Base-by-base conservation (phyloP, 768 basidiomycete species). In the Boletus eberwhitei region DNA sequence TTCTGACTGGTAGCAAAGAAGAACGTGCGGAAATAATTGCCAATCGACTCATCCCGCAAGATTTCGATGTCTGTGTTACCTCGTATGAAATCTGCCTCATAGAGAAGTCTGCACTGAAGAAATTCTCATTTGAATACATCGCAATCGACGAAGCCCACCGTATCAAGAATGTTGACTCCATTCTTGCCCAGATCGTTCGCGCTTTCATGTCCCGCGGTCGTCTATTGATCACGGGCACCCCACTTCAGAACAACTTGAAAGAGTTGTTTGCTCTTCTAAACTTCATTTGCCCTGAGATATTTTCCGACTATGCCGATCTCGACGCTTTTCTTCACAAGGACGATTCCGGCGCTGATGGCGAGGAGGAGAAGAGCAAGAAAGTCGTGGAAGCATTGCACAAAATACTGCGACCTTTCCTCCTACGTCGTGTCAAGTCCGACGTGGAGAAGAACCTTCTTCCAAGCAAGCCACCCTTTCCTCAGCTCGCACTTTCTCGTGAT, bases 71-170 rank as follows among this genome's bases (percentile, higher is more conserved):
- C 60, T 90, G 90, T 72, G 87, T 98, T 71, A 98, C 97, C 2
- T 90, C 92, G 1, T 99, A 99, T 73, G 97, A 98, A 71, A 90
- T 99, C 57, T 96, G 93, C 69, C 81, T 98, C 59, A 92, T 96
- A 61, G 97, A 99, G 70, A 93, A 93, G 72, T 79, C 84, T n/a
- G 81, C 88, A 0, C 77, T 98, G 58, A 93, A 92, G 73, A 96
- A 96, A 71, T 92, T 98, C 70, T 88, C 88, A 0, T 98, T 98
- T 76, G 92, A 96, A 71, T 98, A 98, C 73, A 98, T 98, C 71
- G 84, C 90, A 60, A 98, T 99, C 65, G 96, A 99, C 73, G 96
- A 99, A 74, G 96, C 96, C 1, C 96, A 99, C 67, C 88, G 97
- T 22, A 99, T 99, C 81, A 98, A 98, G 77, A 98, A 98, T 69